Evolutionary conservation across 768 basidiomycete genomes (phyloP), one percentile per base, ranked within the genome.

Genomic region (Russula sp.): DNA sequence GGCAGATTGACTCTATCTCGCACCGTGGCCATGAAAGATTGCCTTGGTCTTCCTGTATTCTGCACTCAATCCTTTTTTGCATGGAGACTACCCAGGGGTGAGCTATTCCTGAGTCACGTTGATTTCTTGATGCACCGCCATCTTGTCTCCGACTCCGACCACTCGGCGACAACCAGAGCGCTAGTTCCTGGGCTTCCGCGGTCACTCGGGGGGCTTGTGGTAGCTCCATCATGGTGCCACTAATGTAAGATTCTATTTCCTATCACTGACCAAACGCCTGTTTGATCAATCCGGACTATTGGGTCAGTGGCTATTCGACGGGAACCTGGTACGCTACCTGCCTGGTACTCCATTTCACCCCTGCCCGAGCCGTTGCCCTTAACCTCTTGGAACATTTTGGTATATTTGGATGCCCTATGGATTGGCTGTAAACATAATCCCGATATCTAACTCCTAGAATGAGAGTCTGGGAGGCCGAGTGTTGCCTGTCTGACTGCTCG

Each of bases 271-370:
- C 37, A 49, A 56, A 35, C 9, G 3, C 16, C 9, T n/a, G 3
- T 34, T 52, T 18, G 49, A 58, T 63, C 44, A 48, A 10, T 44
- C 57, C 62, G 62, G 39, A n/a, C 18, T 44, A 14, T 58, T 63
- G 62, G 62, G 53, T 63, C 52, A 55, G 47, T 27, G 34, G 31
- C 31, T 44, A 2, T 22, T 45, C n/a, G 13, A 59, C 39, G 31
- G 35, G 47, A 27, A 47, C 51, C n/a, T 35, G 34, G 45, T 45
- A 35, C 55, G 7, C 16, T 14, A 5, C 14, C 8, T 14, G 32
- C n/a, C 40, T 50, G 47, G 48, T 3, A 27, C 45, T 48, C 62
- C 32, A 47, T 20, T 49, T 11, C 32, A 8, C 3, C 57, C 35
- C 52, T 51, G 45, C 57, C 55, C 45, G 52, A 27, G 16, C 34